phyloP scores from a whole-genome alignment of 2,329 filamentous ascomycete species.

The Hymenoscyphus repandus region DNA sequence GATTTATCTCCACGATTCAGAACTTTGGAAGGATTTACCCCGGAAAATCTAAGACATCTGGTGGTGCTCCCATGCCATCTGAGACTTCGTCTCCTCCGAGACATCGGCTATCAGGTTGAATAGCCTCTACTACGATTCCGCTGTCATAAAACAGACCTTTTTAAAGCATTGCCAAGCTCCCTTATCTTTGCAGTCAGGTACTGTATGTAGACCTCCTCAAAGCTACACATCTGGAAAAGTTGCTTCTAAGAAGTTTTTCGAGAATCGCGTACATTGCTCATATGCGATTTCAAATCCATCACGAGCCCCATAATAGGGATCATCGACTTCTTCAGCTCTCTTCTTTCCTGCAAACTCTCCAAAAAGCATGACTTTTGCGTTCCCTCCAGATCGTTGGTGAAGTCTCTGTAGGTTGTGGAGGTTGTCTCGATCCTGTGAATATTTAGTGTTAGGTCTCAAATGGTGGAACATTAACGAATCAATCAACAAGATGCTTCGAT shows the following conservation, averaged over 20 bases:
- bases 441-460: background rate
- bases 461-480: no score
- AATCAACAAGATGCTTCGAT: background rate
- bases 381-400: constrained; percentile 47
- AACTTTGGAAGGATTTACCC: no score
- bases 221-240: constrained; percentile 25
- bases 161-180: background rate
- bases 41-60: no score
- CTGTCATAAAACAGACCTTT: no score
- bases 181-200: background rate
- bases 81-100: no score
- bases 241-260: constrained; percentile 46
- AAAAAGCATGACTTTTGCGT: constrained; percentile 72
- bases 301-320: constrained; percentile 88
- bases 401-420: constrained; percentile 62
- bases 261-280: constrained; percentile 74
- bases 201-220: constrained; percentile 4
- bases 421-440: constrained; percentile 62
- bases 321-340: constrained; percentile 67
- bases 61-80: no score
- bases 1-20: no score
- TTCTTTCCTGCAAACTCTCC: constrained; percentile 70
- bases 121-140: no score
- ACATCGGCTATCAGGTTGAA: no score
- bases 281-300: constrained; percentile 83